A percentile compares a stretch with the other conserved stretches of the same genome.
Conservation (phyloP, 164 flowering plant genomes). For the Magnolia kwangsiensis region DNA sequence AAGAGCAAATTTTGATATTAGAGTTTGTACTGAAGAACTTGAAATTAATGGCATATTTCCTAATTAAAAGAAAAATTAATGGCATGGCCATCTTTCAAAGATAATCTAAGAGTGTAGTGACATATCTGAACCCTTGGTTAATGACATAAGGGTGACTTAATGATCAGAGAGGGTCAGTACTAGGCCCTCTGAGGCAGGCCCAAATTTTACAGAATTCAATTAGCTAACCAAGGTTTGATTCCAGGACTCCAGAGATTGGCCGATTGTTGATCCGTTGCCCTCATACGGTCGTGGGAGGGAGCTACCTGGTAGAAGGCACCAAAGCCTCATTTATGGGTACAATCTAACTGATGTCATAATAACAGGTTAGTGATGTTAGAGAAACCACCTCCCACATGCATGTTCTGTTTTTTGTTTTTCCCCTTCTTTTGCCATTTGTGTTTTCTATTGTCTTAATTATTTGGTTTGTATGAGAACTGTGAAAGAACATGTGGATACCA, state of each 20-base stretch:
- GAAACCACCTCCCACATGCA: not conserved
- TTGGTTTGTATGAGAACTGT: not conserved
- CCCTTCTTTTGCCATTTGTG: not conserved
- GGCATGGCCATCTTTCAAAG: too few species aligned
- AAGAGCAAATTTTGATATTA: too few species aligned
- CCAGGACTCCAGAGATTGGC: slow-evolving; percentile 64
- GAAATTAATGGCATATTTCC: too few species aligned
- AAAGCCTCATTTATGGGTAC: slow-evolving; percentile 17
- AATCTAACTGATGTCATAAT: slow-evolving; percentile 21
- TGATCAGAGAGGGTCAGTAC: not conserved
- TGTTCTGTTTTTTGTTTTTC: not conserved
- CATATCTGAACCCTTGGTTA: not conserved
- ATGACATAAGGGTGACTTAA: not conserved
- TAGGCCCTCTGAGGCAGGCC: not conserved
- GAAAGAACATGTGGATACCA: not conserved
- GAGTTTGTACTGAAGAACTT: too few species aligned
- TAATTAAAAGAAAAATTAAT: too few species aligned
- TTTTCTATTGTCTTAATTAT: not conserved
- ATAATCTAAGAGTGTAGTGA: not conserved
- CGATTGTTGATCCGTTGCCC: slow-evolving; percentile 62
- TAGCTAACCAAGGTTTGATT: slow-evolving; percentile 9
- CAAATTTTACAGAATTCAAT: not conserved
- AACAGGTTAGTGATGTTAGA: slow-evolving; percentile 9
- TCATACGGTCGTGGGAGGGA: slow-evolving; percentile 80
- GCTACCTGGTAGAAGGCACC: slow-evolving; percentile 35